Evolutionary conservation across 1,284 basidiomycete species (phyloP).

Genomic region (Heimioporus punctisporus): DNA sequence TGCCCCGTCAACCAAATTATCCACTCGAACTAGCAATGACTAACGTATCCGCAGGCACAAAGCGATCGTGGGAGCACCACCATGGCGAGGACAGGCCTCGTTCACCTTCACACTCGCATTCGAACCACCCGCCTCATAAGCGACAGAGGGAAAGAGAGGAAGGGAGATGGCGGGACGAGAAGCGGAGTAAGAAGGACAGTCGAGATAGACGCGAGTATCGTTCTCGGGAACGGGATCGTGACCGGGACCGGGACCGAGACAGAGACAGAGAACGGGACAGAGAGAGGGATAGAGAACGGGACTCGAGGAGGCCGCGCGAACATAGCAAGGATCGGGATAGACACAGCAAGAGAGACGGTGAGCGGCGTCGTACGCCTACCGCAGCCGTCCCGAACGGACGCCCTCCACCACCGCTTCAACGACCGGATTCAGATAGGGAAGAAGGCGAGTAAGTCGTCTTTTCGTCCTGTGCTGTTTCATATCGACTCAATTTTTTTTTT

Average conservation of each 20-base stretch:
- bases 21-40: constrained; percentile 56
- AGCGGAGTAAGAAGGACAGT: constrained; percentile 33
- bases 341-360: constrained; percentile 32
- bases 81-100: constrained; percentile 39
- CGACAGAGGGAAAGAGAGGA: constrained; percentile 52
- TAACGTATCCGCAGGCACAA: constrained; percentile 82
- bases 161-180: constrained; percentile 49
- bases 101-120: constrained; percentile 15
- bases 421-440: constrained; percentile 61
- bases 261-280: constrained; percentile 5
- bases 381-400: constrained; percentile 14
- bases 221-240: constrained; percentile 28
- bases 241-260: constrained; percentile 9
- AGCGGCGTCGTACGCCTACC: constrained; percentile 25
- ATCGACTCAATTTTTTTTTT: neutral
- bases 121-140: constrained; percentile 38
- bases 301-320: constrained; percentile 37
- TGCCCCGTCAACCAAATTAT: constrained; percentile 71
- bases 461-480: constrained; percentile 18
- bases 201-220: constrained; percentile 35
- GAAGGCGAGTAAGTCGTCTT: constrained; percentile 78
- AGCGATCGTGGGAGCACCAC: constrained; percentile 71
- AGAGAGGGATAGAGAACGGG: constrained; percentile 16
- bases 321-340: constrained; percentile 40
- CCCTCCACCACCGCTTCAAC: constrained; percentile 20